A percentile compares a stretch with the other conserved stretches of the same genome.
Conservation (phyloP, 176 grass and related monocot species). For the Aegilops speltoides region DNA sequence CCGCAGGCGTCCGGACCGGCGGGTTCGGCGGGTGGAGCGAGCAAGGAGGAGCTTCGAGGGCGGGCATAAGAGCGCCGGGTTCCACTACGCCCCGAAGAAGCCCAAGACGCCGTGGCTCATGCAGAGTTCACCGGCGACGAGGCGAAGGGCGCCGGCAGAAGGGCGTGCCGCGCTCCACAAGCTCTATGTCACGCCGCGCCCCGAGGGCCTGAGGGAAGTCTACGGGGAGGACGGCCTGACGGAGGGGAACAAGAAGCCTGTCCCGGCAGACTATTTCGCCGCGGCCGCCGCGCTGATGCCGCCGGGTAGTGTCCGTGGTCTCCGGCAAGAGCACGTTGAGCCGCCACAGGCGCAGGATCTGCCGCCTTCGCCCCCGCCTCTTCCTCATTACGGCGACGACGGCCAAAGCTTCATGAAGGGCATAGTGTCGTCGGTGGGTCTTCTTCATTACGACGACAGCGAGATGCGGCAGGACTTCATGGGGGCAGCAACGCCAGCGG, state of each 20-base stretch:
- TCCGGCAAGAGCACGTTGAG: too few species aligned
- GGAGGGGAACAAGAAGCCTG: neutral
- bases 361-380: neutral
- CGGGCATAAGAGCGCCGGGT: neutral
- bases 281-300: neutral
- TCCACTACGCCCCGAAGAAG: neutral
- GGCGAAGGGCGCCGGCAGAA: too few species aligned
- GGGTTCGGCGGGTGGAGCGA: slow-evolving; percentile 13
- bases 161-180: too few species aligned
- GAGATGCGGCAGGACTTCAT: too few species aligned
- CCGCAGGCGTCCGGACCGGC: neutral
- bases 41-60: neutral
- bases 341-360: too few species aligned
- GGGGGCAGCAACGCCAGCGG: neutral
- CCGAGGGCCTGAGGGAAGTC: neutral
- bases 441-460: too few species aligned
- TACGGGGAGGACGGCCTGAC: neutral
- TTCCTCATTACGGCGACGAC: too few species aligned
- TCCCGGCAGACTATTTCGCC: neutral
- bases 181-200: slow-evolving; percentile 30
- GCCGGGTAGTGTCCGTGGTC: neutral
- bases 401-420: too few species aligned
- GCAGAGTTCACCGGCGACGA: too few species aligned
- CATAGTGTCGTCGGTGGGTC: too few species aligned
- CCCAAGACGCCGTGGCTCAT: too few species aligned